These are phyloP conservation scores for Rhizoclosmatium globosum DNA, from an alignment of 192 early-diverging fungal species.

Conservation along the genomic window DNA sequence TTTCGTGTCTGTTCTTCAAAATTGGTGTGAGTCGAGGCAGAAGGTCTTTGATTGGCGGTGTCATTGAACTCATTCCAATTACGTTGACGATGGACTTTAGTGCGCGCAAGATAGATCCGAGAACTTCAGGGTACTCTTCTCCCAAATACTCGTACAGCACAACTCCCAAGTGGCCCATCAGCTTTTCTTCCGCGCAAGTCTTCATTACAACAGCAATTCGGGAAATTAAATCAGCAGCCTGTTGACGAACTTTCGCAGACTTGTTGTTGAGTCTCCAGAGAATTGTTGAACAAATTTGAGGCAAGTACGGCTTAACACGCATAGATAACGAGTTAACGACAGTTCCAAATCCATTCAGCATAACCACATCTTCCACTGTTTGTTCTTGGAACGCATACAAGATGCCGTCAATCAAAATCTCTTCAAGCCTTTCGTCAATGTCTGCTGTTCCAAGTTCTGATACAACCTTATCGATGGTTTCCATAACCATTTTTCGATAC, in stretches of 20 bases:
- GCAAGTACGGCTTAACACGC: slow-evolving; percentile 93
- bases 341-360: slow-evolving; percentile 96
- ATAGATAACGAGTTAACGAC: slow-evolving; percentile 90
- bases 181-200: slow-evolving; percentile 92
- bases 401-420: slow-evolving; percentile 95
- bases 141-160: slow-evolving; percentile 98
- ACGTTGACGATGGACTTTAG: slow-evolving; percentile 97
- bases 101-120: slow-evolving; percentile 92
- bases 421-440: slow-evolving; percentile 90
- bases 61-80: slow-evolving; percentile 98
- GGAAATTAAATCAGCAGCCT: slow-evolving; percentile 96
- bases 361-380: slow-evolving; percentile 87
- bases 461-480: slow-evolving; percentile 88
- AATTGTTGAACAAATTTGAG: slow-evolving; percentile 93
- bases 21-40: slow-evolving; percentile 98
- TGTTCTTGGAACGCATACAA: slow-evolving; percentile 99
- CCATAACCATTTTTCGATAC: slow-evolving; percentile 98
- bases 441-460: slow-evolving; percentile 85
- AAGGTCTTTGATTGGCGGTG: slow-evolving; percentile 97
- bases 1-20: slow-evolving; percentile 96
- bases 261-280: slow-evolving; percentile 98
- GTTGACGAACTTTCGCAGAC: slow-evolving; percentile 93
- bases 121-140: slow-evolving; percentile 98
- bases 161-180: slow-evolving; percentile 92
- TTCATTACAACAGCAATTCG: slow-evolving; percentile 94